phyloP scores from a whole-genome alignment of 345 rosid species.

The Citrus medica region DNA sequence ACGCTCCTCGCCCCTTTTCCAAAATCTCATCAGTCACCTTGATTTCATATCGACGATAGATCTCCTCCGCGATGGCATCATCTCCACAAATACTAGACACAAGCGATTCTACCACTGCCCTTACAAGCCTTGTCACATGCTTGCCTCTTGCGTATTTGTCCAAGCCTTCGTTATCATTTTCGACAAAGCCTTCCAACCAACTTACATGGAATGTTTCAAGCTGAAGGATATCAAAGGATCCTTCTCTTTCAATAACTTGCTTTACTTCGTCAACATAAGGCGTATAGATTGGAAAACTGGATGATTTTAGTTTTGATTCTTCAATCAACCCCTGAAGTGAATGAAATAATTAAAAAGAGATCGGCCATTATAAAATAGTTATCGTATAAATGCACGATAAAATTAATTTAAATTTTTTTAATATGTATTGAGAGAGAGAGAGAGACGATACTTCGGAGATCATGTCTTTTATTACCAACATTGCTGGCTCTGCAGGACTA shows the following conservation, averaged over 20 bases:
- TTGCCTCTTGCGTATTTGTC: slow-evolving; percentile 5
- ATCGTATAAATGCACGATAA: too few relatives aligned
- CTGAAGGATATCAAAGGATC: neutral
- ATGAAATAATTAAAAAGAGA: neutral
- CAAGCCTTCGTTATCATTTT: neutral
- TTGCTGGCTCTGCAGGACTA: neutral
- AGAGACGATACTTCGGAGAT: slow-evolving; percentile 3
- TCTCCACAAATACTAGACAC: slow-evolving; percentile 5
- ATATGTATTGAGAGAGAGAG: too few relatives aligned
- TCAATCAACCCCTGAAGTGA: slow-evolving; percentile 1
- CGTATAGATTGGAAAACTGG: slow-evolving; percentile 7
- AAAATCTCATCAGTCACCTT: neutral
- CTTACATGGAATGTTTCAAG: neutral
- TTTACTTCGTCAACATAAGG: slow-evolving; percentile 12
- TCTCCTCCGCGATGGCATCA: neutral
- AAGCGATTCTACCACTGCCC: slow-evolving; percentile 1
- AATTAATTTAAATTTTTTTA: neutral
- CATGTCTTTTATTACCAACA: slow-evolving; percentile 1
- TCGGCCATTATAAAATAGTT: too few relatives aligned
- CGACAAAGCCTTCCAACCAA: slow-evolving; percentile 10
- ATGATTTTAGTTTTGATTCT: slow-evolving; percentile 3
- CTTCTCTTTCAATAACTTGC: slow-evolving; percentile 8
- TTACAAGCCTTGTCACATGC: neutral
- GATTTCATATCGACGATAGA: neutral
- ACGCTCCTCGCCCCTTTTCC: neutral